These are phyloP conservation scores for Emiliania huxleyi DNA, from an alignment of 78 protist species.

Conservation along the genomic window DNA sequence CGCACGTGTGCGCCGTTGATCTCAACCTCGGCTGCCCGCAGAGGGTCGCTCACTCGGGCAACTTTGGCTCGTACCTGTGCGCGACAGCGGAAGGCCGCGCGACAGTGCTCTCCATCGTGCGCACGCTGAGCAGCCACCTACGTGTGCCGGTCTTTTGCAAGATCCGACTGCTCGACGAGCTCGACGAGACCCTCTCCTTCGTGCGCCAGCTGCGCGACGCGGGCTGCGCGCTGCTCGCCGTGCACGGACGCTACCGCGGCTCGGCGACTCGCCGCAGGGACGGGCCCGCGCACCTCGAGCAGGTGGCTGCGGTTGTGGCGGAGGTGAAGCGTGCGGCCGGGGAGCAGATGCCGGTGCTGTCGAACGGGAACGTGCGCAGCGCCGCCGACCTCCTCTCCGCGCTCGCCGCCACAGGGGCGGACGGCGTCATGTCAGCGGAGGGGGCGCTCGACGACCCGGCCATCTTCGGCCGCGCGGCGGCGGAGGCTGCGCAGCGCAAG, in stretches of 20 bases:
- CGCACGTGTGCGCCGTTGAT: constrained; percentile 8
- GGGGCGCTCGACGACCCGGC: background rate
- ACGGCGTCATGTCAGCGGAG: constrained; percentile 33
- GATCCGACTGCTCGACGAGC: background rate
- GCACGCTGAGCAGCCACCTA: too few relatives aligned
- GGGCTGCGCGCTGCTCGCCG: background rate
- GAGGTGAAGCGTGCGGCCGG: too few relatives aligned
- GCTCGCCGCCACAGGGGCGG: background rate
- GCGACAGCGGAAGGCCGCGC: background rate
- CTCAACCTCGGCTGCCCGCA: constrained; percentile 48
- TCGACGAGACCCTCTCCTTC: background rate
- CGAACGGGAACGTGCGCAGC: constrained; percentile 31
- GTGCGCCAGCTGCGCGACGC: background rate
- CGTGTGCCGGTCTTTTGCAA: too few relatives aligned
- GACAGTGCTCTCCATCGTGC: too few relatives aligned
- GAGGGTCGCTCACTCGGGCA: background rate
- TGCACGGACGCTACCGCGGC: too few relatives aligned
- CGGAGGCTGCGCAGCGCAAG: too few relatives aligned
- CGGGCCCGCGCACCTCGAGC: background rate
- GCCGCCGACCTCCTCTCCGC: background rate
- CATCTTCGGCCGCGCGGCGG: background rate
- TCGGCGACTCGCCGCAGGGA: background rate
- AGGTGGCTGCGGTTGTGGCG: background rate
- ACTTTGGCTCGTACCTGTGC: constrained; percentile 5
- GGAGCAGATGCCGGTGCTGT: background rate